Evolutionary conservation across 805 yeast genomes (phyloP).

Genomic region (Candida lessepsii): DNA sequence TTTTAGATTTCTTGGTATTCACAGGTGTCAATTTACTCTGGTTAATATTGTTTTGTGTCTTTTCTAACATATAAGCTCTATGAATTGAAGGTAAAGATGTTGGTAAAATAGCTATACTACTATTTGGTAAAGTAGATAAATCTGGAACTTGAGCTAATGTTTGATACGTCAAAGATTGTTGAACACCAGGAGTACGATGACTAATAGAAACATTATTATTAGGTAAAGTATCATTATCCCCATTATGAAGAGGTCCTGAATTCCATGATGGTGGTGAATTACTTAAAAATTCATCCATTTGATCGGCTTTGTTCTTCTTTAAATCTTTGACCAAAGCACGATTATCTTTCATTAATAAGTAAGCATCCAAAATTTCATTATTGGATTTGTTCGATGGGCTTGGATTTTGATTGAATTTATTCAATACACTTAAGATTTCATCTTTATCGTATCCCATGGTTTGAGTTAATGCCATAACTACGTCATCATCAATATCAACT

Average conservation of each 20-base stretch:
- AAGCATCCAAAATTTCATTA: slow-evolving; percentile 84
- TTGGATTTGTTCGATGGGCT: slow-evolving; percentile 31
- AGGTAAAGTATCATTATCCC: slow-evolving; percentile 12
- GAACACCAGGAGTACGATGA: slow-evolving; percentile 41
- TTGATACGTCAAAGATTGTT: slow-evolving; percentile 46
- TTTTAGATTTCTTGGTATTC: slow-evolving; percentile 79
- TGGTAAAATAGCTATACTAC: slow-evolving; percentile 90
- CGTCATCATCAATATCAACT: slow-evolving; percentile 66
- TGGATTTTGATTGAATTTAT: slow-evolving; percentile 27
- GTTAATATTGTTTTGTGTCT: slow-evolving; percentile 17
- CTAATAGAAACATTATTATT: slow-evolving; percentile 20
- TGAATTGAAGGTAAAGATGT: slow-evolving; percentile 93
- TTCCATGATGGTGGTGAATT: slow-evolving; percentile 60
- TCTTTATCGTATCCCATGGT: slow-evolving; percentile 90
- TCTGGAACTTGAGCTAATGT: slow-evolving; percentile 48
- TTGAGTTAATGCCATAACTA: slow-evolving; percentile 67
- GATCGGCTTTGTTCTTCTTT: slow-evolving; percentile 50
- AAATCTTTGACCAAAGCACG: slow-evolving; percentile 65
- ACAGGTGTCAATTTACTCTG: slow-evolving; percentile 45
- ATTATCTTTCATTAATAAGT: slow-evolving; percentile 78
- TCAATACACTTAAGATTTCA: slow-evolving; percentile 73
- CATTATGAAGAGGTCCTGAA: slow-evolving; percentile 6
- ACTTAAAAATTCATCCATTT: slow-evolving; percentile 57
- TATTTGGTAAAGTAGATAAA: slow-evolving; percentile 55
- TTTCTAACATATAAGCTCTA: slow-evolving; percentile 83